These are phyloP conservation scores for Claviceps quebecensis DNA, from an alignment of 2,329 filamentous ascomycete species.

Conservation along the genomic window DNA sequence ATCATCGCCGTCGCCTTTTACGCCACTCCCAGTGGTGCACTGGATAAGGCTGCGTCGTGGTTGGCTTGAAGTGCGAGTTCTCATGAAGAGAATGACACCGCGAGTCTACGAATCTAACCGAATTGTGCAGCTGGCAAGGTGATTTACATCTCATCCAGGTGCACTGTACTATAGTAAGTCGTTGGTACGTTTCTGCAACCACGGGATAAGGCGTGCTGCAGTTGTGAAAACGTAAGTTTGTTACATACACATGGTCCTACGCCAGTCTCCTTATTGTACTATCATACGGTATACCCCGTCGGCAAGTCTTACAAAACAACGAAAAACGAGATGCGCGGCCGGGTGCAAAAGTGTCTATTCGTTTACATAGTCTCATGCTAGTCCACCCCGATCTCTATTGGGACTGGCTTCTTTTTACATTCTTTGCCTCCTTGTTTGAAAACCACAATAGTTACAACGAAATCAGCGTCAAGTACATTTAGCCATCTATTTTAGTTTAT, in stretches of 20 bases:
- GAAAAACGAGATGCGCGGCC: too few relatives aligned
- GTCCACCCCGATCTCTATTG: not conserved
- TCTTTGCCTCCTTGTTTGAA: not conserved
- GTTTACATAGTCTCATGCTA: too few relatives aligned
- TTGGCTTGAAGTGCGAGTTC: not conserved
- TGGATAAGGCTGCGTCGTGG: slow-evolving; percentile 21
- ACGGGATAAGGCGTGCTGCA: not conserved
- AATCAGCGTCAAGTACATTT: too few relatives aligned
- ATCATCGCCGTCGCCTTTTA: slow-evolving; percentile 50
- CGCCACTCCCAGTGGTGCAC: slow-evolving; percentile 34
- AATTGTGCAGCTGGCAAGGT: too few relatives aligned
- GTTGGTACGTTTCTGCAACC: not conserved
- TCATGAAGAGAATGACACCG: not conserved
- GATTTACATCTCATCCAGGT: slow-evolving; percentile 36
- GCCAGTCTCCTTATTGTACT: too few relatives aligned
- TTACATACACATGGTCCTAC: too few relatives aligned
- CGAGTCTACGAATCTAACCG: too few relatives aligned
- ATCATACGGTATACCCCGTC: too few relatives aligned
- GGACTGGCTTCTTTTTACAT: not conserved
- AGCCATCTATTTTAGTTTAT: too few relatives aligned
- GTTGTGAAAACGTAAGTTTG: not conserved
- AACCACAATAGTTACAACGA: not conserved
- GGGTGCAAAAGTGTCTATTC: too few relatives aligned
- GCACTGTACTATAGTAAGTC: slow-evolving; percentile 26
- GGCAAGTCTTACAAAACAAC: too few relatives aligned